These are phyloP conservation scores for Scutellaria minor DNA, from an alignment of 257 asterid species.

Conservation along the genomic window DNA sequence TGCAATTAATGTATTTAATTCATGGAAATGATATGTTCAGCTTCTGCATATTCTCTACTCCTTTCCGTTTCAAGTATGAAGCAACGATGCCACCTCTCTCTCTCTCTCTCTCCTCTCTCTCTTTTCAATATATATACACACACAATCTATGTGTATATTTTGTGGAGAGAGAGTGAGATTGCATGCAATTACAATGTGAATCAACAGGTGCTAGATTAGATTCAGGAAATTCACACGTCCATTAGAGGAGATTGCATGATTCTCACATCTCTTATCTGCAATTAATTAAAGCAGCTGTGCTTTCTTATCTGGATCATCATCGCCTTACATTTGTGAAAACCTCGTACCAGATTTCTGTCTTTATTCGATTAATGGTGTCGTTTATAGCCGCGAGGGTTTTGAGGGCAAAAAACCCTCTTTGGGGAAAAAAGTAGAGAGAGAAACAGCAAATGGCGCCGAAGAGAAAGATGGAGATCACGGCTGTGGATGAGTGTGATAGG, in stretches of 20 bases:
- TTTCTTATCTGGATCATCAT: conserved; percentile 18
- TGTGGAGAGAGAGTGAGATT: background rate
- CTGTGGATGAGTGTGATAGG: conserved; percentile 18
- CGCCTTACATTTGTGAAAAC: conserved; percentile 28
- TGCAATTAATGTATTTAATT: background rate
- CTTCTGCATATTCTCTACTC: background rate
- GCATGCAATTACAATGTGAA: background rate
- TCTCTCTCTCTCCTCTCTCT: background rate
- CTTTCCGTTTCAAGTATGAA: background rate
- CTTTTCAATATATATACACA: background rate
- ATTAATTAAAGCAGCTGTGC: conserved; percentile 26
- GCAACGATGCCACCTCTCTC: background rate
- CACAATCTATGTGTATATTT: too few species aligned
- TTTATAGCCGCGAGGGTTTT: conserved; percentile 7
- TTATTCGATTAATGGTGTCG: background rate
- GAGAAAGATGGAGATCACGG: conserved; percentile 21
- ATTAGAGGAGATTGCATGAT: conserved; percentile 13
- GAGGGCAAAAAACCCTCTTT: background rate
- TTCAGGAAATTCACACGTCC: background rate
- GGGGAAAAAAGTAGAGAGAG: too few species aligned
- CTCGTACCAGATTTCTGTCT: background rate
- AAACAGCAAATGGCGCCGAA: background rate
- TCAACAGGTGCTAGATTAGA: background rate
- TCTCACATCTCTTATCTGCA: conserved; percentile 10
- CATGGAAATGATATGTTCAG: too few species aligned